These are phyloP conservation scores for Lipomyces mesembrius DNA, from an alignment of 805 yeast genomes.

Conservation along the genomic window DNA sequence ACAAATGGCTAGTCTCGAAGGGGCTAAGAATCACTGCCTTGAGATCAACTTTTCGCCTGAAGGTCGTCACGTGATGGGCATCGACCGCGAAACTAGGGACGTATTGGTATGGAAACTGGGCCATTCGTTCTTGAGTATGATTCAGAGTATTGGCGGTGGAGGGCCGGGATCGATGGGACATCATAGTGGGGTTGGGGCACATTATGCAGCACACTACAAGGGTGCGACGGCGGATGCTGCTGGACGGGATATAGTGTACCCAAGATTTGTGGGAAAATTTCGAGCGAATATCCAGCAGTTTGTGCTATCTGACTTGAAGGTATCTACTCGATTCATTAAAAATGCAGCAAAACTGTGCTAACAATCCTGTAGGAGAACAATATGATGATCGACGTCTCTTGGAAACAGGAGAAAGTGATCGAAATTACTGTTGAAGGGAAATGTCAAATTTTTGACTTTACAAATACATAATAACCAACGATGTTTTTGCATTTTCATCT, in stretches of 20 bases:
- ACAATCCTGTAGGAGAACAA: conserved; percentile 18
- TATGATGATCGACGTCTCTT: conserved; percentile 11
- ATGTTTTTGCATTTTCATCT: not conserved
- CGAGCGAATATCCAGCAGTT: not conserved
- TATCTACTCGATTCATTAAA: not conserved
- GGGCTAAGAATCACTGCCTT: conserved; percentile 23
- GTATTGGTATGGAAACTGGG: conserved; percentile 39
- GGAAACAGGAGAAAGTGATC: conserved; percentile 33
- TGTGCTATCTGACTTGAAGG: conserved; percentile 21
- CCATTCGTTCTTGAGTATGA: conserved; percentile 36
- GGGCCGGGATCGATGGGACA: conserved; percentile 9
- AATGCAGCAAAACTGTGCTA: not conserved
- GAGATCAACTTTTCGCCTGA: conserved; percentile 38
- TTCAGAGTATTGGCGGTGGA: conserved; percentile 36
- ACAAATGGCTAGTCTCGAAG: conserved; percentile 37
- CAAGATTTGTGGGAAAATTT: conserved; percentile 32
- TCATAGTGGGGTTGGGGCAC: conserved; percentile 3
- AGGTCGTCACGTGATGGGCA: conserved; percentile 37
- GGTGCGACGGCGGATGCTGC: conserved; percentile 25
- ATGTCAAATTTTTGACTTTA: conserved; percentile 29
- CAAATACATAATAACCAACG: conserved; percentile 17
- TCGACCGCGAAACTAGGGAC: conserved; percentile 27
- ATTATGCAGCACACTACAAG: conserved; percentile 17
- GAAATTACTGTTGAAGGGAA: conserved; percentile 19
- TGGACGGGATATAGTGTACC: conserved; percentile 32